Conservation (phyloP, 352 stramenopile genomes). For the Phytopythium kandeliae region DNA sequence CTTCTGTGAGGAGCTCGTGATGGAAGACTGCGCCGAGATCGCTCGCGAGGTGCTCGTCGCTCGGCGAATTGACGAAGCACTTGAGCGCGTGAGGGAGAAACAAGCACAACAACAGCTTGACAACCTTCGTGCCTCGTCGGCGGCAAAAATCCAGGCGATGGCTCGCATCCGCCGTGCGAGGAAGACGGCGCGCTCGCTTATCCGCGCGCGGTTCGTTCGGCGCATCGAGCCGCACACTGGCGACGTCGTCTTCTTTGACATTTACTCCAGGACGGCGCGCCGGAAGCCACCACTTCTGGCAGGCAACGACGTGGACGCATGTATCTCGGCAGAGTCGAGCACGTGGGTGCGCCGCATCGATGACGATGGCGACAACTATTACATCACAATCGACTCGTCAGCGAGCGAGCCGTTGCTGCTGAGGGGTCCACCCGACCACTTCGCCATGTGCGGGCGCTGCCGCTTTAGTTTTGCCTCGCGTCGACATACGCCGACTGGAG, state of each 20-base stretch:
- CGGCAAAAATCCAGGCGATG: slow-evolving; percentile 58
- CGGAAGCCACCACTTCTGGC: slow-evolving; percentile 36
- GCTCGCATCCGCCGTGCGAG: slow-evolving; percentile 49
- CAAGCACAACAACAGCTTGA: slow-evolving; percentile 28
- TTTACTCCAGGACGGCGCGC: slow-evolving; percentile 27
- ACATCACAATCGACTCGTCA: slow-evolving; percentile 30
- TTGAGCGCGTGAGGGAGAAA: slow-evolving; percentile 20
- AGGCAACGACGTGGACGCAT: slow-evolving; percentile 32
- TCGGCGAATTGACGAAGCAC: slow-evolving; percentile 37
- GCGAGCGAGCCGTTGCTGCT: slow-evolving; percentile 19
- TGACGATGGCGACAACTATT: slow-evolving; percentile 42
- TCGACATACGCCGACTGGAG: slow-evolving; percentile 32
- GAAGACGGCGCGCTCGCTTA: slow-evolving; percentile 32
- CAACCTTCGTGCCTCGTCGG: slow-evolving; percentile 24
- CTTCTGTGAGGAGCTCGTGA: slow-evolving; percentile 58
- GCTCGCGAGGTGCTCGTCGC: slow-evolving; percentile 55
- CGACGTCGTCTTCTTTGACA: slow-evolving; percentile 57
- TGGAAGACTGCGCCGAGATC: slow-evolving; percentile 61
- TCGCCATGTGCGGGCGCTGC: slow-evolving; percentile 48
- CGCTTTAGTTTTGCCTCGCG: slow-evolving; percentile 49
- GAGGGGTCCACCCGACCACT: slow-evolving; percentile 43
- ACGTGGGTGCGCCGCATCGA: slow-evolving; percentile 56
- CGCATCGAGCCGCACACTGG: slow-evolving; percentile 51
- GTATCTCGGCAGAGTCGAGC: slow-evolving; percentile 52
- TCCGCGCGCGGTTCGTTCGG: slow-evolving; percentile 50